Evolutionary conservation across 2,329 filamentous ascomycete genomes (phyloP), one percentile per base, ranked within the genome.

Genomic region (Orbilia oligospora): DNA sequence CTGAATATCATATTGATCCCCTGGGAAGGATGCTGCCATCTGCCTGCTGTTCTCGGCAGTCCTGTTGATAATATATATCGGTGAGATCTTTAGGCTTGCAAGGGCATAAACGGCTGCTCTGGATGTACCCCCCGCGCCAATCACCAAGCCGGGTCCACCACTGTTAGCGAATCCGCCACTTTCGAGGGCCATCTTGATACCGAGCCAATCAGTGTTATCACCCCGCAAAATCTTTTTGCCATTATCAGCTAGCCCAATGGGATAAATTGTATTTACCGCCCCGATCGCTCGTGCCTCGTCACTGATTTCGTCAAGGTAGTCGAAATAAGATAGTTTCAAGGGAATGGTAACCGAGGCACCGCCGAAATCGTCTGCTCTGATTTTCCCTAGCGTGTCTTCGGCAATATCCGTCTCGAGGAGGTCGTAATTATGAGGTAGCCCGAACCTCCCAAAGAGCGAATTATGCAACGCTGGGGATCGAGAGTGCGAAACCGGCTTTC

Each of bases 261-360:
- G 91, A 30, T 97, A 89, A 82, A 99, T 91, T 18, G 96, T 99
- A 86, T 99, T 99, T 80, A 98, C 92, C 2, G 96, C 96, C 22
- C 96, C 96, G 79, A 99, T 97, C 33, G 89, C 87, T 80, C 89
- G 89, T 14, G 94, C 95, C 68, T 96, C 91, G 33, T 91, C 89
- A 0, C 93, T 91, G 73, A 97, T 87, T 67, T 91, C 90, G 83
- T 98, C 94, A 14, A 99, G 86, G 4, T 95, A 85, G 0, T 89
- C 87, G 86, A 97, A 93, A 73, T 98, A 90, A 81, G 97, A 93
- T 33, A 96, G 87, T 86, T 99, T 99, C 69, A 99, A 87, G 0
- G 96, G 96, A 64, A 99, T 98, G 0, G 96, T 99, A 55, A 99
- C 93, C 2, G 94, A 97, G 2, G 93, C 95, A 73, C 96, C 96